Evolutionary conservation across 148 eudicot species (phyloP), one percentile per base, ranked within the genome.

Genomic region (Diospyros lotus): DNA sequence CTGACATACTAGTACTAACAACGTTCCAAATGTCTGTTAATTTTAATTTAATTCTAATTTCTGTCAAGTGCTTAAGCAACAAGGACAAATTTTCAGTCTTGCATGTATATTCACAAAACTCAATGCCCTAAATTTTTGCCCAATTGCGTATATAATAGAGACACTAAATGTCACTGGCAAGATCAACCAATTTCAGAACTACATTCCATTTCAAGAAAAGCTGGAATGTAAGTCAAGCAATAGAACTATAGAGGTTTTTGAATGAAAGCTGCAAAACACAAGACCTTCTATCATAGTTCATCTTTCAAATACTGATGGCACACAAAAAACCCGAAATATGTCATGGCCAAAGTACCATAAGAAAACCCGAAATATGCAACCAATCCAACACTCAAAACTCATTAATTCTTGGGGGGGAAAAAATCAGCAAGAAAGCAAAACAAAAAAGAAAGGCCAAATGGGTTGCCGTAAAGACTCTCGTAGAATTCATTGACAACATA

Each of bases 291-390:
- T 62, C 43, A 12, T 5, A 2, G 40, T 13, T 40, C 46, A 9
- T 53, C 61, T 53, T 40, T 15, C 11, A 38, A n/a, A 52, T 11
- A 28, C 28, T 28, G 28, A 28, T 28, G 0, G 28, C 28, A 28
- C 28, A 28, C 28, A 28, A 28, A 28, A 28, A 28, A 28, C 28
- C 28, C 28, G 28, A 28, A 28, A 28, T 28, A 28, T 28, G 28
- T 28, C 13, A 45, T 53, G 58, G 61, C 52, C 58, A 64, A 77
- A 46, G 13, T 60, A 39, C 15, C 88, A 78, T 72, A 82, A 84
- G 82, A 78, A 72, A 81, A 40, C 28, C 28, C 28, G 86, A 81
- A 71, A 86, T 62, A 83, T 82, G 74, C 79, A 44, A 87, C 84
- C 71, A 87, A 84, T 69, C 58, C 61, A 62, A 82, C 28, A 56